Evolutionary conservation across 164 flowering plant species (phyloP).

Genomic region (Brasenia schreberi): DNA sequence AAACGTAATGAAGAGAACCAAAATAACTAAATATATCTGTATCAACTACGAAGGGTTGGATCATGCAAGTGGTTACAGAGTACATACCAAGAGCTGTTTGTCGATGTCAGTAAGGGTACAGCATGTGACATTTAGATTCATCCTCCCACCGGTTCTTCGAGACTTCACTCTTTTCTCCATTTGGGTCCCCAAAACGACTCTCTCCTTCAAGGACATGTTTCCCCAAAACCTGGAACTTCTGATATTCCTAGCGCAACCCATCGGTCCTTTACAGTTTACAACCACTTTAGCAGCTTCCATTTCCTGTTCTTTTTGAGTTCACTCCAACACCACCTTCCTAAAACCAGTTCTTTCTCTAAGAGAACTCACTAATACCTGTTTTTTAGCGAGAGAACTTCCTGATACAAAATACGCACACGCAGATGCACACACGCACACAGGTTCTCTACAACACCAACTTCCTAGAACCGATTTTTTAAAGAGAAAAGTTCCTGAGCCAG

Average conservation of each 20-base stretch:
- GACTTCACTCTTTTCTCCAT: slow-evolving; percentile 15
- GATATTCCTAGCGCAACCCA: slow-evolving; percentile 5
- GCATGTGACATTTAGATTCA: slow-evolving; percentile 31
- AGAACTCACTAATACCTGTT: not conserved
- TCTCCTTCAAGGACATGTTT: slow-evolving; percentile 17
- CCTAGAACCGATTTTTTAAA: no score
- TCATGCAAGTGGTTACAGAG: not conserved
- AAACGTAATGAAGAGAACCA: no score
- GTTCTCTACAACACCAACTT: not conserved
- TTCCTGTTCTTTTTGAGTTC: not conserved
- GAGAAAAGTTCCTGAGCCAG: no score
- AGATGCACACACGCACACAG: no score
- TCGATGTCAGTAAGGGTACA: slow-evolving; percentile 48
- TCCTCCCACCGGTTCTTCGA: slow-evolving; percentile 15
- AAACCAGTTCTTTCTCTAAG: not conserved
- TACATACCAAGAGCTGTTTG: slow-evolving; percentile 36
- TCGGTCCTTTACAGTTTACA: slow-evolving; percentile 16
- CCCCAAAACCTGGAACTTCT: slow-evolving; percentile 34
- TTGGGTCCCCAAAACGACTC: slow-evolving; percentile 13
- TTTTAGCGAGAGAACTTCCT: no score
- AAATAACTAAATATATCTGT: no score
- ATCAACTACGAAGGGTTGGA: not conserved
- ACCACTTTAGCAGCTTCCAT: slow-evolving; percentile 43
- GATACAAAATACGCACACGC: no score
- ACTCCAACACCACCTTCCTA: not conserved